Percentiles rank a stretch among this genome's conserved stretches.
Evolutionary conservation across 2,329 filamentous ascomycete species (phyloP).

Genomic region (Aspergillus terreus): DNA sequence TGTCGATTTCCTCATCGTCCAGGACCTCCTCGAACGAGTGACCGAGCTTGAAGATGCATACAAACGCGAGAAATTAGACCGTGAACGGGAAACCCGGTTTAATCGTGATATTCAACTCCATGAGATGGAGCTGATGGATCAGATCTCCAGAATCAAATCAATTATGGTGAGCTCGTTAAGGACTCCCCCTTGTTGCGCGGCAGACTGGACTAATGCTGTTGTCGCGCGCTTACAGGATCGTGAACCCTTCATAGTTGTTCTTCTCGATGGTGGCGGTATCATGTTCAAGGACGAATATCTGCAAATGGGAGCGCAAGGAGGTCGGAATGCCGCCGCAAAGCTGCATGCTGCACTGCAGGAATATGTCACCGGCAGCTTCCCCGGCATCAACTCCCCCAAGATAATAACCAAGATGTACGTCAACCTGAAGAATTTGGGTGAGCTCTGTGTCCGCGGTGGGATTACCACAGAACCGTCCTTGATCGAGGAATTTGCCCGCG

Average conservation of each 20-base stretch:
- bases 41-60: conserved; percentile 43
- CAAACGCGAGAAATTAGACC: conserved; percentile 43
- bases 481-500: conserved; percentile 52
- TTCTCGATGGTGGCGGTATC: conserved; percentile 56
- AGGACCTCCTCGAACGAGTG: conserved; percentile 46
- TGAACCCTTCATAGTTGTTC: conserved; percentile 52
- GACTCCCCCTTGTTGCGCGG: not conserved
- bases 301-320: conserved; percentile 49
- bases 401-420: conserved; percentile 53
- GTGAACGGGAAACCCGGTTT: conserved; percentile 46
- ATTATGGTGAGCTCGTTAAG: conserved; percentile 38
- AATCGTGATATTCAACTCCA: conserved; percentile 47
- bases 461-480: conserved; percentile 39
- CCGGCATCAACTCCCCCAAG: conserved; percentile 43
- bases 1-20: conserved; percentile 9
- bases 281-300: conserved; percentile 53
- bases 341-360: conserved; percentile 44
- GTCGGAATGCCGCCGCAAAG: conserved; percentile 49
- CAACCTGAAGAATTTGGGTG: conserved; percentile 50
- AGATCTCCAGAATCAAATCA: conserved; percentile 42
- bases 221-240: conserved; percentile 37
- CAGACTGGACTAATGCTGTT: conserved; percentile 5
- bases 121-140: conserved; percentile 46
- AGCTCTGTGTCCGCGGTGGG: conserved; percentile 46
- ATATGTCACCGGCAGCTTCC: conserved; percentile 41